Percentiles rank a stretch among this genome's conserved stretches.
phyloP scores from a whole-genome alignment of 208 protist genomes.

The Acanthamoeba castellanii region DNA sequence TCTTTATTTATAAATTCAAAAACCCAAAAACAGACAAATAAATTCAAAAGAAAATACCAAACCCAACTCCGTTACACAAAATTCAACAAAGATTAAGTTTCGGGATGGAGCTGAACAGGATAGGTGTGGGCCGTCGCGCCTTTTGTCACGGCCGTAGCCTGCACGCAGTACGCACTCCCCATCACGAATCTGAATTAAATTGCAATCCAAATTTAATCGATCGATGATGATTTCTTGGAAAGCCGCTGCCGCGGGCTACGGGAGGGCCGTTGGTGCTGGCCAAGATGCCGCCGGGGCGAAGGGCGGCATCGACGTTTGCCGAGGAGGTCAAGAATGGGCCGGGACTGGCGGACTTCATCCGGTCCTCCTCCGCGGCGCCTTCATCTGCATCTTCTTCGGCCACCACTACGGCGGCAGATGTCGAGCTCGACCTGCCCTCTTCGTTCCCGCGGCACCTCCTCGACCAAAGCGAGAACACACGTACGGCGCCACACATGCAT shows the following conservation, averaged over 20 bases:
- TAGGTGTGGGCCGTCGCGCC: background rate
- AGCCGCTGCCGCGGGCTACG: too few species aligned
- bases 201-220: too few species aligned
- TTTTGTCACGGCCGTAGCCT: too few species aligned
- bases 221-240: too few species aligned
- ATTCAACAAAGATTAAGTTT: background rate
- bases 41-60: background rate
- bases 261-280: background rate
- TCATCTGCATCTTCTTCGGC: background rate
- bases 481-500: background rate
- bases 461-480: background rate
- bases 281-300: background rate
- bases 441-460: conserved; percentile 26
- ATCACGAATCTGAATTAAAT: too few species aligned
- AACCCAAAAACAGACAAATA: background rate
- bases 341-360: conserved; percentile 22
- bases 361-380: background rate
- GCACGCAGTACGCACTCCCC: background rate
- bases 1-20: too few species aligned
- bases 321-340: background rate
- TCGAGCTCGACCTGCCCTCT: background rate
- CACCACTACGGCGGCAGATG: background rate
- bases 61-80: background rate
- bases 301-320: conserved; percentile 19
- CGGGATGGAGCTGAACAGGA: background rate